These are phyloP conservation scores for Colletotrichum endophyticum DNA, from an alignment of 2,329 filamentous ascomycete genomes.

Conservation along the genomic window DNA sequence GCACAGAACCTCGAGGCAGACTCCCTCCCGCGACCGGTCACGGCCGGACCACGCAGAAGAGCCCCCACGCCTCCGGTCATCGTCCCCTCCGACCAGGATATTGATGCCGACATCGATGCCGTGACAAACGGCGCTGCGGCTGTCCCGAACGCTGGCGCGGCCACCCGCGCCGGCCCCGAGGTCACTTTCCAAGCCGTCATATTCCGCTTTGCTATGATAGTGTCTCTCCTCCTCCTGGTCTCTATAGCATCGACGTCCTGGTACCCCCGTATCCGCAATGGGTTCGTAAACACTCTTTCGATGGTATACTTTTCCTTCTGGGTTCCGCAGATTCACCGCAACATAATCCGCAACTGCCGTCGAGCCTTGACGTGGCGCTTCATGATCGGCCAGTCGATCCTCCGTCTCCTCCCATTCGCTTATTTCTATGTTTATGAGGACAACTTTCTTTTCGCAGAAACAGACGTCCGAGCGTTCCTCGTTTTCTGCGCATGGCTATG, in stretches of 20 bases:
- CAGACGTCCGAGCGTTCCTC: slow-evolving; percentile 69
- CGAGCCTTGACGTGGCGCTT: slow-evolving; percentile 93
- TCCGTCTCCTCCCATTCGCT: slow-evolving; percentile 79
- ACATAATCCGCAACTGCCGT: slow-evolving; percentile 88
- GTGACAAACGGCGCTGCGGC: slow-evolving; percentile 30
- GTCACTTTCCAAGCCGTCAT: slow-evolving; percentile 60
- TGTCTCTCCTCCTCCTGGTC: slow-evolving; percentile 61
- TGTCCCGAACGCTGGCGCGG: slow-evolving; percentile 22
- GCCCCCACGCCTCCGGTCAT: slow-evolving; percentile 54
- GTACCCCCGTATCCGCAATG: slow-evolving; percentile 58
- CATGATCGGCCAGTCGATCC: slow-evolving; percentile 79
- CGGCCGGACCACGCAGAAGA: slow-evolving; percentile 30
- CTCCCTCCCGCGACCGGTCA: slow-evolving; percentile 46
- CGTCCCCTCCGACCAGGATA: slow-evolving; percentile 67
- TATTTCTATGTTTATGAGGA: slow-evolving; percentile 83
- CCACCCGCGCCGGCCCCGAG: slow-evolving; percentile 24
- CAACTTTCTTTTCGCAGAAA: slow-evolving; percentile 81
- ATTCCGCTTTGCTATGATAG: slow-evolving; percentile 60
- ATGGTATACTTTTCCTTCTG: slow-evolving; percentile 88
- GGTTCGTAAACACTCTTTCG: slow-evolving; percentile 67
- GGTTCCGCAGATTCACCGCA: slow-evolving; percentile 90
- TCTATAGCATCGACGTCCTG: slow-evolving; percentile 65
- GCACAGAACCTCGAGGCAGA: slow-evolving; percentile 27
- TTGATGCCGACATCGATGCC: slow-evolving; percentile 61
- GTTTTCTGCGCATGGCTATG: slow-evolving; percentile 80